Evolutionary conservation across 106 monocot species (phyloP), one percentile per base, ranked within the genome.

Genomic region (Cymbidium sinense): DNA sequence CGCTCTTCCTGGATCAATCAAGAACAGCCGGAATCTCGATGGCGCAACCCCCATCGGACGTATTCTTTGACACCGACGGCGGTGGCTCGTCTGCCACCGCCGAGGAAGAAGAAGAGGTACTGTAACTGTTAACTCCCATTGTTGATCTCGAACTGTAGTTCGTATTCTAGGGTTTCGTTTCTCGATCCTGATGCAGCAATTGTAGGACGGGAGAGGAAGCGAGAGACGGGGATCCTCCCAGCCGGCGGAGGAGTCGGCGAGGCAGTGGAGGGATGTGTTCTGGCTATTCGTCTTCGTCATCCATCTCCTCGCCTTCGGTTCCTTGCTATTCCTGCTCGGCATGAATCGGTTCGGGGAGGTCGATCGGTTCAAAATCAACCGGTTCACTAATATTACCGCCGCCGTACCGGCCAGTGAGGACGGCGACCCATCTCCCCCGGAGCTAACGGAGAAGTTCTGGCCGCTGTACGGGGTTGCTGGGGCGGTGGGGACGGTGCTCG

Each of bases 371-470:
- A 89, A 92, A 77, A 89, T 99, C 31, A 89, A 90, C 55, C 86
- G 86, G 34, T 94, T 88, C 81, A 90, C 90, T 36, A 85, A 86
- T 73, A 79, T 79, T 19, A 91, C 91, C 51, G 55, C 70, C 61
- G 34, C 73, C 51, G 58, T 77, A 65, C 41, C 58, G 34, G 31
- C 62, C 29, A 15, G 13, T 23, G 69, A 69, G 7, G 29, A 37
- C 75, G 30, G 51, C 19, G 41, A 18, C 28, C 19, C 71, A 39
- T 73, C 77, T 50, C 52, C 64, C 34, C 35, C 47, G 34, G 88
- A 86, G 43, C 81, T 89, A 19, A 96, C 96, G 78, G 98, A 99
- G 86, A 90, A 88, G 73, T 94, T 84, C 72, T 99, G 98, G 98
- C 94, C 92, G 10, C 84, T 92, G 69, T 99, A 95, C 84, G 98